Evolutionary conservation across 768 basidiomycete species (phyloP).

Genomic region (Peribolospora kevripleyi): DNA sequence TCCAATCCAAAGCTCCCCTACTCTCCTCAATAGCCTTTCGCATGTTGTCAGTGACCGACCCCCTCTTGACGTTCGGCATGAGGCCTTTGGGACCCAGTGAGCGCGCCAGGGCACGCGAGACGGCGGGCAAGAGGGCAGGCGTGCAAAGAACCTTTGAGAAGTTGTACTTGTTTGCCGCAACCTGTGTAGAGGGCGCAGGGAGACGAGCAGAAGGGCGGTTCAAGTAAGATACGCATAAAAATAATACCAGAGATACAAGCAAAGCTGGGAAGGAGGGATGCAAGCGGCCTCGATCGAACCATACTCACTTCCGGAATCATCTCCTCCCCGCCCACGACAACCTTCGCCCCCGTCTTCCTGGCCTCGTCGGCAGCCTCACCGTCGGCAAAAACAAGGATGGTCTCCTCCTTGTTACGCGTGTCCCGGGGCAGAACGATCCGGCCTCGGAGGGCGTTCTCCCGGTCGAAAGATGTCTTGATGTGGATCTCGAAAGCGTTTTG

Average conservation of each 20-base stretch:
- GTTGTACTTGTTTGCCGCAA: slow-evolving; percentile 44
- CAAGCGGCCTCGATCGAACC: neutral
- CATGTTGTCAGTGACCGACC: slow-evolving; percentile 79
- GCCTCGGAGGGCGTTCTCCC: slow-evolving; percentile 63
- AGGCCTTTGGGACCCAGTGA: slow-evolving; percentile 65
- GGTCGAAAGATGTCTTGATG: slow-evolving; percentile 49
- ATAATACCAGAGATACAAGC: slow-evolving; percentile 1
- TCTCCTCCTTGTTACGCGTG: slow-evolving; percentile 35
- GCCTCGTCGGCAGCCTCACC: slow-evolving; percentile 61
- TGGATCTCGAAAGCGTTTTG: slow-evolving; percentile 54
- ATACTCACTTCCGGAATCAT: slow-evolving; percentile 58
- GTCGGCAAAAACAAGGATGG: slow-evolving; percentile 80
- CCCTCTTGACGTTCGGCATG: slow-evolving; percentile 84
- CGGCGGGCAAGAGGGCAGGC: slow-evolving; percentile 46
- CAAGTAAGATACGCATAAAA: neutral
- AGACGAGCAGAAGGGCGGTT: neutral
- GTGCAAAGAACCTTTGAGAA: slow-evolving; percentile 71
- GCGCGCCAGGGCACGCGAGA: slow-evolving; percentile 50
- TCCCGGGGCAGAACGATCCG: slow-evolving; percentile 65
- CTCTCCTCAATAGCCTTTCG: slow-evolving; percentile 54
- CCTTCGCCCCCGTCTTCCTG: slow-evolving; percentile 56
- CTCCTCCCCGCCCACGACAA: slow-evolving; percentile 65
- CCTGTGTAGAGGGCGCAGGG: slow-evolving; percentile 22
- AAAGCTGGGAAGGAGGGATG: neutral
- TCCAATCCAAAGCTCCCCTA: slow-evolving; percentile 72